Conservation (phyloP, 305 asterid species). For the Fraxinus albicans region DNA sequence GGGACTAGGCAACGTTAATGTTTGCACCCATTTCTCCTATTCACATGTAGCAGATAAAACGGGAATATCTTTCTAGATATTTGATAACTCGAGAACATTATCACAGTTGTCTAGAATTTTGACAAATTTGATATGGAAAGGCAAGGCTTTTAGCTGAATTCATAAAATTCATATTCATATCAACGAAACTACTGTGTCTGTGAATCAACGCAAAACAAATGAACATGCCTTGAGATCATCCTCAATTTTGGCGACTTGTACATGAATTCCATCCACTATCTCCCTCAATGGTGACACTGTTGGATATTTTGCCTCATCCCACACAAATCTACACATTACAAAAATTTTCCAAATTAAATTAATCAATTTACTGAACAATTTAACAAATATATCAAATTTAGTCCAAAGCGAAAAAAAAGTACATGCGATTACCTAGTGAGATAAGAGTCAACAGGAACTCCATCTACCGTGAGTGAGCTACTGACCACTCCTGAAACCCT, state of each 20-base stretch:
- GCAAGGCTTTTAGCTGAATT: background rate
- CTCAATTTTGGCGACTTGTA: constrained; percentile 76
- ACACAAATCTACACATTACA: constrained; percentile 60
- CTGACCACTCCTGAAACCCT: constrained; percentile 75
- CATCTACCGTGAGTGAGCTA: constrained; percentile 93
- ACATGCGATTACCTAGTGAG: constrained; percentile 61
- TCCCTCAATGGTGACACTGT: constrained; percentile 90
- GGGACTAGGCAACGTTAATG: background rate
- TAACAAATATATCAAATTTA: background rate
- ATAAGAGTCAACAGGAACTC: constrained; percentile 95
- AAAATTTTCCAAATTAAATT: constrained; percentile 6
- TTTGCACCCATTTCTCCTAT: background rate
- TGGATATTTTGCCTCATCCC: constrained; percentile 97
- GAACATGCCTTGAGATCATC: constrained; percentile 88
- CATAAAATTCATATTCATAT: background rate
- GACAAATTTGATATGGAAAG: background rate
- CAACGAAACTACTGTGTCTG: background rate
- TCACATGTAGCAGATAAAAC: background rate
- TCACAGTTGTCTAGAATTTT: background rate
- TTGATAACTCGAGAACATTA: background rate
- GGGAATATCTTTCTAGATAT: background rate
- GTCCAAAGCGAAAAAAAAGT: background rate
- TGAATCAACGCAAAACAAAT: background rate
- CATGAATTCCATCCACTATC: constrained; percentile 84
- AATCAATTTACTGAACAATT: background rate